A percentile compares a stretch with the other conserved stretches of the same genome.
phyloP scores from a whole-genome alignment of 2,329 filamentous ascomycete species.

The Teratosphaeria gauchensis region DNA sequence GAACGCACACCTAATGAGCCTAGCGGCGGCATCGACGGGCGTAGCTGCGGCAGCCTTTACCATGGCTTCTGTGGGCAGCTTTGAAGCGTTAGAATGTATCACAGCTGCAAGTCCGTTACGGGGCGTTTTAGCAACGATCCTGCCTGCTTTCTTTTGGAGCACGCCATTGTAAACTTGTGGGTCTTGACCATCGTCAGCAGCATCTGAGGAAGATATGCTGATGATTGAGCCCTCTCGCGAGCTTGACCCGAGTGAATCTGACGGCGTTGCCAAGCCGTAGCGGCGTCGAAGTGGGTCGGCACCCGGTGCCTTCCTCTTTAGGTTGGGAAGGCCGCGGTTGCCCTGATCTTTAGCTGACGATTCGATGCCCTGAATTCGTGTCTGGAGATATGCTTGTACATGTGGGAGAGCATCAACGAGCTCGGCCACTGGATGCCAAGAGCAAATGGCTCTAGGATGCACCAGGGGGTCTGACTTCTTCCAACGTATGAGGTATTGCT shows the following conservation, averaged over 20 bases:
- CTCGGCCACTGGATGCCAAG: conserved; percentile 36
- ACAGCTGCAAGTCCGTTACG: conserved; percentile 8
- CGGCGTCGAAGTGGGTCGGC: conserved; percentile 1
- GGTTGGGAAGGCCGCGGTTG: neutral
- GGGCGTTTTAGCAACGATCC: conserved; percentile 26
- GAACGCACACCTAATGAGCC: conserved; percentile 31
- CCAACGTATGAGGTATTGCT: conserved; percentile 37
- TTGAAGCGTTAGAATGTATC: conserved; percentile 23
- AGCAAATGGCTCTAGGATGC: conserved; percentile 22
- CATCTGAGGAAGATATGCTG: conserved; percentile 3
- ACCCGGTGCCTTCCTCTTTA: conserved; percentile 7
- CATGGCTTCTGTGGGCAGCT: conserved; percentile 31
- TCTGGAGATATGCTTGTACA: conserved; percentile 35
- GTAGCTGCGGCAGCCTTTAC: conserved; percentile 18
- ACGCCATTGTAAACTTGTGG: conserved; percentile 32
- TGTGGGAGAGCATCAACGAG: conserved; percentile 29
- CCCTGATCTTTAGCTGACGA: neutral
- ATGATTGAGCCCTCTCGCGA: conserved; percentile 3
- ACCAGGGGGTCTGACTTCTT: conserved; percentile 8
- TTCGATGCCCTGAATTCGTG: neutral
- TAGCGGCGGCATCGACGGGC: conserved; percentile 24
- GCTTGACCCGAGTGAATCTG: neutral
- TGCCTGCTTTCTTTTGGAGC: conserved; percentile 28
- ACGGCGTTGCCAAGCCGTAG: neutral
- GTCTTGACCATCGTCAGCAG: neutral